These are phyloP conservation scores for Solanum habrochaites DNA, from an alignment of 257 asterid genomes.

Conservation along the genomic window DNA sequence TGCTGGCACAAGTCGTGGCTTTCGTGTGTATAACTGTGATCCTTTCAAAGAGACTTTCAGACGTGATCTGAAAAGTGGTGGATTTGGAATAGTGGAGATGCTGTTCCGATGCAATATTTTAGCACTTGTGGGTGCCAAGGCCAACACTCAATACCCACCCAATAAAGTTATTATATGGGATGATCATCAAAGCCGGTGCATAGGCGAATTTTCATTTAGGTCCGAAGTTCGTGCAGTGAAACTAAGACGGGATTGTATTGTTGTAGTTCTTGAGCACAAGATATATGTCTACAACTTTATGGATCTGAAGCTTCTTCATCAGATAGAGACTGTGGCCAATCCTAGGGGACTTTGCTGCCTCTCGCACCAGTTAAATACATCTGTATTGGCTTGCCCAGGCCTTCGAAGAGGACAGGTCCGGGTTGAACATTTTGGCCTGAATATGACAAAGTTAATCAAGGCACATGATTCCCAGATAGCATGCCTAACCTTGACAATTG, in stretches of 20 bases:
- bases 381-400: conserved; percentile 84
- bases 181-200: conserved; percentile 88
- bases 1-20: conserved; percentile 81
- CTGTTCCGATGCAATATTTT: conserved; percentile 79
- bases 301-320: conserved; percentile 90
- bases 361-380: conserved; percentile 66
- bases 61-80: conserved; percentile 81
- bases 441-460: conserved; percentile 55
- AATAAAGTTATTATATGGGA: conserved; percentile 91
- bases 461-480: conserved; percentile 87
- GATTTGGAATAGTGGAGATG: conserved; percentile 89
- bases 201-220: conserved; percentile 88
- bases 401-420: conserved; percentile 79
- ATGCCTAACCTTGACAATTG: conserved; percentile 74
- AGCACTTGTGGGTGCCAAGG: conserved; percentile 79
- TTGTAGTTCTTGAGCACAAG: conserved; percentile 84
- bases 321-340: conserved; percentile 73
- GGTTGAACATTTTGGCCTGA: conserved; percentile 87
- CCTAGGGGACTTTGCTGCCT: conserved; percentile 91
- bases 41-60: conserved; percentile 87
- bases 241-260: conserved; percentile 75
- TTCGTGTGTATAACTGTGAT: conserved; percentile 77
- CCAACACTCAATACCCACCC: conserved; percentile 74
- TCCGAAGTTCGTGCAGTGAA: conserved; percentile 84
- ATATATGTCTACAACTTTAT: conserved; percentile 72